phyloP scores from a whole-genome alignment of 768 basidiomycete species.

The Tricholoma flavovirens region DNA sequence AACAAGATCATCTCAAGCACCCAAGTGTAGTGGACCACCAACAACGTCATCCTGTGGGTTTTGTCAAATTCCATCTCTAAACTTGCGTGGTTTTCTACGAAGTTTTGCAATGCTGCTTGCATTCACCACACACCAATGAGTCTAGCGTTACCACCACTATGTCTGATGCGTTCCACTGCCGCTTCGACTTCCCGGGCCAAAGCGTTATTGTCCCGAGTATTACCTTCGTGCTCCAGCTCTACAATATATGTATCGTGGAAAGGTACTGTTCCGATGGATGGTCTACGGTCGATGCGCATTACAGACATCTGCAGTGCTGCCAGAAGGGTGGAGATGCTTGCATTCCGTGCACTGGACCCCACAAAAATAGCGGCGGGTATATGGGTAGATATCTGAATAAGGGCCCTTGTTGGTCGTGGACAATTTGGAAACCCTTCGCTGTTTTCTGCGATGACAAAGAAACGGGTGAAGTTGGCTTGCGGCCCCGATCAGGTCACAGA shows the following conservation, averaged over 20 bases:
- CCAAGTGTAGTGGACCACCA: too few relatives aligned
- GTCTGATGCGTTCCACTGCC: conserved; percentile 28
- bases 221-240: conserved; percentile 38
- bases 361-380: conserved; percentile 7
- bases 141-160: conserved; percentile 29
- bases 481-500: neutral
- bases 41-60: too few relatives aligned
- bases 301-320: conserved; percentile 36
- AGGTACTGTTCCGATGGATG: conserved; percentile 36
- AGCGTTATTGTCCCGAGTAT: neutral
- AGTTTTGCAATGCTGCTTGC: neutral
- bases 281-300: conserved; percentile 60
- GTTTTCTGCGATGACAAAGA: conserved; percentile 50
- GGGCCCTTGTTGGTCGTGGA: conserved; percentile 20
- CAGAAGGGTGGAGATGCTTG: conserved; percentile 25
- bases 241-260: conserved; percentile 63
- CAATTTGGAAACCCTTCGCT: conserved; percentile 15
- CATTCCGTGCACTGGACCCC: conserved; percentile 4
- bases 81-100: too few relatives aligned
- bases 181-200: conserved; percentile 32
- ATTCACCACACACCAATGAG: conserved; percentile 44
- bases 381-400: conserved; percentile 24
- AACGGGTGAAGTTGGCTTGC: conserved; percentile 64
- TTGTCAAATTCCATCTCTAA: too few relatives aligned
- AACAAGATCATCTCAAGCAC: too few relatives aligned